Evolutionary conservation across 306 rosid genomes (phyloP), one percentile per base, ranked within the genome.

Genomic region (Dicorynia guianensis): DNA sequence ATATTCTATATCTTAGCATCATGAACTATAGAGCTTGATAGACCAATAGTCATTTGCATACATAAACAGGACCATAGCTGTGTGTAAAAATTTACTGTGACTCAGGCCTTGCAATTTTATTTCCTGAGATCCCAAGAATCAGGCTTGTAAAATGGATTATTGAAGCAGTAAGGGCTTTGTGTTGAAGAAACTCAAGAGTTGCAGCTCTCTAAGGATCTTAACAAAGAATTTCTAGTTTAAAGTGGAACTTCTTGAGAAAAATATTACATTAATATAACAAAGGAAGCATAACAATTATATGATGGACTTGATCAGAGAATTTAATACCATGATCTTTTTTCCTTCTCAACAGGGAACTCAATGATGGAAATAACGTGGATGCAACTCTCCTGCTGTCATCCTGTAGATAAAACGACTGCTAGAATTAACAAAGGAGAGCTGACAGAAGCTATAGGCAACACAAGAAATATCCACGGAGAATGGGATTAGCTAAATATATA

Each of bases 321-420:
- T 30, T 72, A 62, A 69, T 91, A 93, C 98, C 98, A 2, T 93
- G 96, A 78, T 93, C 98, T 81, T 91, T 93, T 74, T 93, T 93
- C 77, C 97, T 85, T 81, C 56, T 82, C 64, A 93, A 63, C 69
- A 72, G n/a, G 38, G 88, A 81, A 83, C 86, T 84, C 74, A 91
- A 35, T 17, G 93, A 79, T 46, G 98, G 98, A 88, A 93, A 93
- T 75, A 93, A 76, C 76, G 80, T 66, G 15, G 91, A 88, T 34
- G 98, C 98, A 70, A 91, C 60, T 80, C 88, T 87, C 78, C 97
- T 85, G 86, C 98, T 89, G 67, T 93, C 97, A 65, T 91, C 98
- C 98, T 93, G 82, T 56, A 62, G 74, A 85, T 72, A 68, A 63
- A 42, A 48, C 69, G 55, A 25, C 15, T 67, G 77, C 46, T 19